Evolutionary conservation across 352 stramenopile species (phyloP), one percentile per base, ranked within the genome.

Genomic region (Pythium periplocum): DNA sequence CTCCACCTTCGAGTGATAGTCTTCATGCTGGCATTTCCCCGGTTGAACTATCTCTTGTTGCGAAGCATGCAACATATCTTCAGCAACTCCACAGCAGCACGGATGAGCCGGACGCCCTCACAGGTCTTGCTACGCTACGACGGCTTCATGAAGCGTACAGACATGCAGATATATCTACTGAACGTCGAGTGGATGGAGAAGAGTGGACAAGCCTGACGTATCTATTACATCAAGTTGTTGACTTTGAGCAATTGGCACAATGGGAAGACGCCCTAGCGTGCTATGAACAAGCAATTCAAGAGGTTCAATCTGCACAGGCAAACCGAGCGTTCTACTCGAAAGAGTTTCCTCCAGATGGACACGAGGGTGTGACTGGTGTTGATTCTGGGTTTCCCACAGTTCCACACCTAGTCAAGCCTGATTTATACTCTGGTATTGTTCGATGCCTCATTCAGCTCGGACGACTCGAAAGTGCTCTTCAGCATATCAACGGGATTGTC

Each of bases 401-500:
- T 53, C 73, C 79, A 11, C 66, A 83, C 45, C 51, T 61, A 33
- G 66, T 90, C 30, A 91, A 90, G 47, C 79, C 79, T 8, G 65
- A 84, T 11, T 53, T 95, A 33, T 95, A 93, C 60, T 79, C 73
- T 4, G 85, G 85, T 34, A 88, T 93, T 60, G 81, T 95, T 46
- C 62, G 78, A 7, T 93, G 85, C 45, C 53, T 93, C n/a, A 91
- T 93, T 34, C 82, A 93, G 56, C 66, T 95, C 2, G 85, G 85
- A 12, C 75, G 82, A 10, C 69, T 93, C 6, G 85, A 93, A 64
- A 93, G 78, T 55, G 85, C 83, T 8, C 63, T 95, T 17, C 83
- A 93, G 53, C 79, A 94, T 61, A 93, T 94, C 36, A 89, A 93
- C 43, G 85, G 85, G 12, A 93, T 95, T 42, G 73, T 86, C 4